Evolutionary conservation across 2,329 filamentous ascomycete species (phyloP).

Genomic region (Nemania diffusa): DNA sequence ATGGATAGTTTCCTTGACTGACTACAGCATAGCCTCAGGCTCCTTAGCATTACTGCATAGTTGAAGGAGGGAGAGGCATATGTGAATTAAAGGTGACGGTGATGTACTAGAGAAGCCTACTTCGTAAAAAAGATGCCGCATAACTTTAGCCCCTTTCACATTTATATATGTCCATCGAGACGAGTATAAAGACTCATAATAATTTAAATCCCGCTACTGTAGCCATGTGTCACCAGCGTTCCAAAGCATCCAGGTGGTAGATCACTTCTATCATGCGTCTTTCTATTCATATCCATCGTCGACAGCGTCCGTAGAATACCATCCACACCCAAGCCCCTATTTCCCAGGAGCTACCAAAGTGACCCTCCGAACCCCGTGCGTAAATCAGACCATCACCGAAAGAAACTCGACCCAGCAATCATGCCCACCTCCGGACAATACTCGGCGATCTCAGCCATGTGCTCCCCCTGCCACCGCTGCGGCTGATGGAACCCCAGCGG

Average conservation of each 20-base stretch:
- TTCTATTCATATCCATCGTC: background rate
- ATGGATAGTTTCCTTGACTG: no score
- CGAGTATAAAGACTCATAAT: no score
- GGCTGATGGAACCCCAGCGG: slow-evolving; percentile 48
- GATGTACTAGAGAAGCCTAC: no score
- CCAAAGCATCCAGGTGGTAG: background rate
- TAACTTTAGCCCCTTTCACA: no score
- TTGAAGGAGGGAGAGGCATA: no score
- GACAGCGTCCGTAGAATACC: background rate
- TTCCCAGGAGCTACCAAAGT: background rate
- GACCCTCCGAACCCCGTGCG: background rate
- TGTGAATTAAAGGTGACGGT: no score
- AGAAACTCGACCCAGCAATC: slow-evolving; percentile 35
- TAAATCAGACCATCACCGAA: slow-evolving; percentile 3
- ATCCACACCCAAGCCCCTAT: background rate
- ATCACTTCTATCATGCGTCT: background rate
- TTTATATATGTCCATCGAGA: no score
- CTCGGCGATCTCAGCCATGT: slow-evolving; percentile 43
- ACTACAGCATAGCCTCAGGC: no score
- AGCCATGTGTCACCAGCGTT: background rate
- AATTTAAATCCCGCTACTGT: no score
- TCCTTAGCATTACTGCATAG: no score
- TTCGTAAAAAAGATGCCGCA: no score
- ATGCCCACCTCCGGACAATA: slow-evolving; percentile 49
- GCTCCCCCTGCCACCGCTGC: slow-evolving; percentile 39